phyloP scores from a whole-genome alignment of 352 stramenopile species.

The Aphanomyces stellatus region DNA sequence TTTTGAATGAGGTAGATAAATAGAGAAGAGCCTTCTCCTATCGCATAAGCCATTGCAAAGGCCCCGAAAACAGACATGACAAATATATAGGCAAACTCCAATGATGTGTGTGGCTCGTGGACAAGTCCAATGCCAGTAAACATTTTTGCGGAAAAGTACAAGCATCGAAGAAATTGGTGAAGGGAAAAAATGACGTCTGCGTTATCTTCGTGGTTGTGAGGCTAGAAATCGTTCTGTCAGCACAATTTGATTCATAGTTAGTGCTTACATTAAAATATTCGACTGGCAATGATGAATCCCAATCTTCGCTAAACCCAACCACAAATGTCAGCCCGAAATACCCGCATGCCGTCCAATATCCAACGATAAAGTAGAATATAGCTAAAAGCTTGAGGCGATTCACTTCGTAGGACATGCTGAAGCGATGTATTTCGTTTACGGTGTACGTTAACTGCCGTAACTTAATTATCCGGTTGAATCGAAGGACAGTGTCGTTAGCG shows the following conservation, averaged over 20 bases:
- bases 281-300: slow-evolving; percentile 16
- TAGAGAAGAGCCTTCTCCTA: slow-evolving; percentile 14
- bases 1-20: slow-evolving; percentile 21
- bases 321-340: slow-evolving; percentile 28
- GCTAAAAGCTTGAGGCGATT: slow-evolving; percentile 23
- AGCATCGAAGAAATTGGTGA: slow-evolving; percentile 10
- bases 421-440: slow-evolving; percentile 17
- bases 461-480: slow-evolving; percentile 16
- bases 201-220: neutral
- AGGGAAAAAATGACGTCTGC: slow-evolving; percentile 1
- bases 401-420: slow-evolving; percentile 18
- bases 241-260: neutral
- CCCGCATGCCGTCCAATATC: slow-evolving; percentile 22
- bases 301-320: slow-evolving; percentile 22
- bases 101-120: neutral
- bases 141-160: slow-evolving; percentile 7
- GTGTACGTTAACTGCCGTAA: slow-evolving; percentile 12
- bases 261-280: slow-evolving; percentile 15
- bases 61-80: slow-evolving; percentile 11
- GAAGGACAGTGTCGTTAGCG: neutral
- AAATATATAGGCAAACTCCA: slow-evolving; percentile 8
- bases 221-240: neutral
- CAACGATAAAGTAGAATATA: slow-evolving; percentile 19
- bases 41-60: slow-evolving; percentile 17
- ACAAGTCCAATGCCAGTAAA: slow-evolving; percentile 13